Evolutionary conservation across 1,139 yeast genomes (phyloP).

Genomic region (Candida sojae): DNA sequence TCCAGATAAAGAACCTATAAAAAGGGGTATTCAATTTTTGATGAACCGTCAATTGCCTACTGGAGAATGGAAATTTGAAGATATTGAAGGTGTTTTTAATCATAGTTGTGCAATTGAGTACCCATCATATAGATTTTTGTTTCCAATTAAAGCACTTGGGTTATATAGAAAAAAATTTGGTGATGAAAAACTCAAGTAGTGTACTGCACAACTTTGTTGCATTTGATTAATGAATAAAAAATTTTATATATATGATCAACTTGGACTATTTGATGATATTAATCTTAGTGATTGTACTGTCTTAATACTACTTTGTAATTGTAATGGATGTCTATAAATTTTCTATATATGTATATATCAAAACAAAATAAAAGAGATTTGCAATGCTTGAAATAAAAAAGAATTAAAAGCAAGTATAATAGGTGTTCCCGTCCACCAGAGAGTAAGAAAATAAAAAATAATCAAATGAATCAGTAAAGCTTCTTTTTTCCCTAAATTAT

Average conservation of each 20-base stretch:
- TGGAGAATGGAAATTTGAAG: constrained; percentile 89
- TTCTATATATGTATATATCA: not conserved
- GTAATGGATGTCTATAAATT: not conserved
- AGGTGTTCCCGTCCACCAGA: too few species aligned
- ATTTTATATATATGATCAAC: too few species aligned
- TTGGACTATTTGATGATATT: not conserved
- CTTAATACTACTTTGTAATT: too few species aligned
- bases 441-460: not conserved
- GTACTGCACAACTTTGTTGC: not conserved
- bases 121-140: constrained; percentile 87
- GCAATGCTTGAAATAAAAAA: too few species aligned
- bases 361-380: not conserved
- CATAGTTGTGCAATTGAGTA: constrained; percentile 92
- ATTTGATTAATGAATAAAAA: not conserved
- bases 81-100: constrained; percentile 93
- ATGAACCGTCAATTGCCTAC: constrained; percentile 66
- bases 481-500: too few species aligned
- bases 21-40: constrained; percentile 62
- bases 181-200: constrained; percentile 12
- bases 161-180: constrained; percentile 52
- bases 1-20: constrained; percentile 67
- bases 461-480: too few species aligned
- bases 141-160: constrained; percentile 92
- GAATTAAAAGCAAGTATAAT: too few species aligned
- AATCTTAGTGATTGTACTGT: not conserved